Conservation (phyloP, 805 yeast species). For the Zygoascus ofunaensis region DNA sequence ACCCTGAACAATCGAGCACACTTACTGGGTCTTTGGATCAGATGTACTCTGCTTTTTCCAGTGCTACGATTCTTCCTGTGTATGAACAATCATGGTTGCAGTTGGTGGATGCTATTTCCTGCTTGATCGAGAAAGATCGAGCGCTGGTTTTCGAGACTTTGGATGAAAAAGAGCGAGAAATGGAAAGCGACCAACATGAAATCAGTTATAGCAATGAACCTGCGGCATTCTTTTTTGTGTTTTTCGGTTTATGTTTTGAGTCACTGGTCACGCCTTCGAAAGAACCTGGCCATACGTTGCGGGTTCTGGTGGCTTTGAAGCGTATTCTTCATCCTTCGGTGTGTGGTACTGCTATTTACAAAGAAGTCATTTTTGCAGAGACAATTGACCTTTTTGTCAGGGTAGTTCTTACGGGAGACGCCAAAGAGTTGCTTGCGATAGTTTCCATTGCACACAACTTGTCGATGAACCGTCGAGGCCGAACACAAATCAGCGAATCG, state of each 20-base stretch:
- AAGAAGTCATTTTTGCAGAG: conserved; percentile 64
- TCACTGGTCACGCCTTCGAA: conserved; percentile 42
- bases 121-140: conserved; percentile 46
- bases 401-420: conserved; percentile 45
- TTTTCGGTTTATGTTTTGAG: conserved; percentile 79
- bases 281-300: conserved; percentile 20
- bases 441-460: conserved; percentile 51
- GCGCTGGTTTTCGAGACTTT: conserved; percentile 39
- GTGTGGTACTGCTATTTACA: conserved; percentile 51
- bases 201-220: conserved; percentile 23
- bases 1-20: conserved; percentile 29
- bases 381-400: conserved; percentile 69
- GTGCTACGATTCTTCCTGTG: conserved; percentile 36
- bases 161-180: conserved; percentile 41
- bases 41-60: conserved; percentile 23
- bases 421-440: conserved; percentile 39
- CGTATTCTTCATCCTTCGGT: conserved; percentile 49
- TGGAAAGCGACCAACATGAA: conserved; percentile 14
- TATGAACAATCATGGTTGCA: conserved; percentile 66
- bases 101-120: conserved; percentile 65
- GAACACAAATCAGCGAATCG: conserved; percentile 5
- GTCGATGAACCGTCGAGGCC: conserved; percentile 34
- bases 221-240: conserved; percentile 55
- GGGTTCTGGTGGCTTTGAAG: conserved; percentile 42
- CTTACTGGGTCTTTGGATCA: conserved; percentile 26